These are phyloP conservation scores for Talaromyces sp. DNA, from an alignment of 2,329 filamentous ascomycete genomes.

Conservation along the genomic window DNA sequence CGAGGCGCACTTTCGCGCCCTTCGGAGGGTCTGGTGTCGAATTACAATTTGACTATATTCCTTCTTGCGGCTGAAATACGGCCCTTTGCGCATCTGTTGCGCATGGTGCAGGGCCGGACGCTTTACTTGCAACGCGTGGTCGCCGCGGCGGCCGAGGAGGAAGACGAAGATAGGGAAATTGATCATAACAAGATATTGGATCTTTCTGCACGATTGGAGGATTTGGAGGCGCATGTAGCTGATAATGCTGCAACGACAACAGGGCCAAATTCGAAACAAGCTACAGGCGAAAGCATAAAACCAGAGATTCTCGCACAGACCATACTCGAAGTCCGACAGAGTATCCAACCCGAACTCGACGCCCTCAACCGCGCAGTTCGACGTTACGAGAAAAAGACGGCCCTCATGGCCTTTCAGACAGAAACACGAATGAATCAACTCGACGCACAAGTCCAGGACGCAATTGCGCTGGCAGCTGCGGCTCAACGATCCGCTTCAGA, in stretches of 20 bases:
- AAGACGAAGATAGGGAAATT: constrained; percentile 26
- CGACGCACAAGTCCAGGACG: constrained; percentile 70
- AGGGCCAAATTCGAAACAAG: background rate
- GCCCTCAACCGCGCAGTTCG: constrained; percentile 84
- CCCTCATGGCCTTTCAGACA: constrained; percentile 70
- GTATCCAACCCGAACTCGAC: constrained; percentile 78
- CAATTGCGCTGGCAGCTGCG: constrained; percentile 75
- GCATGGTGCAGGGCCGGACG: constrained; percentile 74
- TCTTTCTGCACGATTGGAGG: constrained; percentile 65
- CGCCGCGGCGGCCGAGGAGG: constrained; percentile 23
- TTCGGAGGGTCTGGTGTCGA: constrained; percentile 82
- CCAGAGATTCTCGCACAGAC: constrained; percentile 39
- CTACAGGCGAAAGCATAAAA: constrained; percentile 30
- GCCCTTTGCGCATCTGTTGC: constrained; percentile 77
- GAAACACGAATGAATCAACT: constrained; percentile 72
- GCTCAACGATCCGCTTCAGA: constrained; percentile 47
- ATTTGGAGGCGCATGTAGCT: constrained; percentile 62
- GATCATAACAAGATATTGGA: constrained; percentile 49
- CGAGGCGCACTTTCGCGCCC: constrained; percentile 76
- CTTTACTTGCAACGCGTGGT: constrained; percentile 77
- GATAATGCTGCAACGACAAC: constrained; percentile 28
- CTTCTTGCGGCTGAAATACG: constrained; percentile 81
- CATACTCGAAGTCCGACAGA: constrained; percentile 59
- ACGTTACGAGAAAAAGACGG: constrained; percentile 85
- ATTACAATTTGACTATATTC: constrained; percentile 92